phyloP scores from a whole-genome alignment of 2,329 filamentous ascomycete species.

The Harringtonia lauricola region DNA sequence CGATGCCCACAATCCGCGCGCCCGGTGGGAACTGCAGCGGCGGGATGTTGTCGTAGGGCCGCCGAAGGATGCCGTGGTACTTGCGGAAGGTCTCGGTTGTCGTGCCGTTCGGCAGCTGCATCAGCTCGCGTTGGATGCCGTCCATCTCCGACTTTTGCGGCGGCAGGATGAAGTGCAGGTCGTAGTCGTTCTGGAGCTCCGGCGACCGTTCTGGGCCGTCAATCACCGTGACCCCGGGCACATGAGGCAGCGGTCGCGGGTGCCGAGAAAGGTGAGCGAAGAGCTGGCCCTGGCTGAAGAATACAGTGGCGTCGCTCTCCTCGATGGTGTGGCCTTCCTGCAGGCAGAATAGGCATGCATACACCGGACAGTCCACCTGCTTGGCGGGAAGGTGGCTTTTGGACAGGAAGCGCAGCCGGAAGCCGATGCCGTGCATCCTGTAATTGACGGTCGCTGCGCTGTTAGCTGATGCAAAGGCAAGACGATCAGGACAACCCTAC shows the following conservation, averaged over 20 bases:
- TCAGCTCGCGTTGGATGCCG: constrained; percentile 28
- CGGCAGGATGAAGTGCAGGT: constrained; percentile 35
- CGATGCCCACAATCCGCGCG: constrained; percentile 36
- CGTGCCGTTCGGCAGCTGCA: constrained; percentile 30
- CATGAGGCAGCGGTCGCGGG: constrained; percentile 37
- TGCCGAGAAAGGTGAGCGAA: constrained; percentile 43
- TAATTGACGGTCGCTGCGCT: constrained; percentile 34
- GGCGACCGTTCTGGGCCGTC: constrained; percentile 30
- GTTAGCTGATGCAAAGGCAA: background rate
- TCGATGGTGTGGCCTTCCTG: constrained; percentile 36
- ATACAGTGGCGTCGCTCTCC: constrained; percentile 44
- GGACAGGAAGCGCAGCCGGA: constrained; percentile 42
- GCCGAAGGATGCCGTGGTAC: constrained; percentile 29
- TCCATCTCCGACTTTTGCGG: constrained; percentile 28
- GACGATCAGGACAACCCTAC: constrained; percentile 18
- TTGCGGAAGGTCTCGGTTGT: constrained; percentile 36
- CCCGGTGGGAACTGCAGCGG: constrained; percentile 25
- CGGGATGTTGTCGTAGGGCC: constrained; percentile 11
- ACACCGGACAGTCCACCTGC: constrained; percentile 39
- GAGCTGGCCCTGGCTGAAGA: constrained; percentile 40
- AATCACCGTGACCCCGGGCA: constrained; percentile 37
- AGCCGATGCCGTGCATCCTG: constrained; percentile 32
- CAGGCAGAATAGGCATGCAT: constrained; percentile 44
- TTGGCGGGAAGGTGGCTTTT: constrained; percentile 42
- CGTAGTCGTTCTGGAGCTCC: constrained; percentile 36